phyloP scores from a whole-genome alignment of 257 asterid species.

The Oldenlandia corymbosa region DNA sequence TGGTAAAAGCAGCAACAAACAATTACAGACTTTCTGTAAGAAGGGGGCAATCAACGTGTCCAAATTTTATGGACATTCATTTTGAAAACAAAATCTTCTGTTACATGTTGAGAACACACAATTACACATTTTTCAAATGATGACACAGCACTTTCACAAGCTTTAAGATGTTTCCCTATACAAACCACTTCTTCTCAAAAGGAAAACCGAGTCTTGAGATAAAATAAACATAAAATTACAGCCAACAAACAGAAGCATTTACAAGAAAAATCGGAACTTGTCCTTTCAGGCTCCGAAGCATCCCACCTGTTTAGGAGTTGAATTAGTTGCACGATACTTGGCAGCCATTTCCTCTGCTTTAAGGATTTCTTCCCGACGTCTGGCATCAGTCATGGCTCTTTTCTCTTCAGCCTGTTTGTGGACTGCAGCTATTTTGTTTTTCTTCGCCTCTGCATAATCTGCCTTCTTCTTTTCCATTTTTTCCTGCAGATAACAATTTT shows the following conservation, averaged over 20 bases:
- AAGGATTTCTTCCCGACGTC: slow-evolving; percentile 53
- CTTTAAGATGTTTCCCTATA: slow-evolving; percentile 8
- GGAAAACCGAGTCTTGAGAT: neutral
- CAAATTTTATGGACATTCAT: neutral
- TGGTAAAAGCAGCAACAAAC: neutral
- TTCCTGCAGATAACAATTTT: slow-evolving; percentile 38
- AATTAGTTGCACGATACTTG: slow-evolving; percentile 58
- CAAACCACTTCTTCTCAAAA: slow-evolving; percentile 1
- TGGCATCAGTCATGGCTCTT: slow-evolving; percentile 55
- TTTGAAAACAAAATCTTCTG: neutral
- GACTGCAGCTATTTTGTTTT: slow-evolving; percentile 57
- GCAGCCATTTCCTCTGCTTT: slow-evolving; percentile 63
- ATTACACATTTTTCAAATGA: neutral
- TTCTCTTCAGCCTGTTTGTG: slow-evolving; percentile 81
- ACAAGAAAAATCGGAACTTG: slow-evolving; percentile 15
- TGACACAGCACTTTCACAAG: slow-evolving; percentile 5
- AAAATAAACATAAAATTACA: slow-evolving; percentile 11
- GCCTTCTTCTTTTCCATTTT: slow-evolving; percentile 65
- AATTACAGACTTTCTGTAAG: neutral
- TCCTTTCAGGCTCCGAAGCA: slow-evolving; percentile 45
- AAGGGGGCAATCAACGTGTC: neutral
- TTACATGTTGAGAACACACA: neutral
- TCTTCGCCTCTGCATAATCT: slow-evolving; percentile 55
- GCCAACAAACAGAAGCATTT: slow-evolving; percentile 3
- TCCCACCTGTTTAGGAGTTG: slow-evolving; percentile 52